Percentiles rank a stretch among this genome's conserved stretches.
Evolutionary conservation across 441 rosid species (phyloP).

Genomic region (Bocquillonia castaneifolia): DNA sequence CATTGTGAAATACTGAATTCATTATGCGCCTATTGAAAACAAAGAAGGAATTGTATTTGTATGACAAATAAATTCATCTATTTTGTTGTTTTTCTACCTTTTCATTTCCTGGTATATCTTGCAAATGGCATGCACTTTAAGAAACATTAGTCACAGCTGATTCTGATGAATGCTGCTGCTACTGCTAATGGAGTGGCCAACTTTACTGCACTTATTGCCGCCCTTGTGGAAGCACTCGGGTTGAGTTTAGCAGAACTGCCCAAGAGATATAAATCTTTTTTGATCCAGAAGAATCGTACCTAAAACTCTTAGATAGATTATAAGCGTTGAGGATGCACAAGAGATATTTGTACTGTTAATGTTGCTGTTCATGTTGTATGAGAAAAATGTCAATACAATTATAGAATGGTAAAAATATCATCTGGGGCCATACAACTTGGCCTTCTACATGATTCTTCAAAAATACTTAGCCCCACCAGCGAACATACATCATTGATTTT

Average conservation of each 20-base stretch:
- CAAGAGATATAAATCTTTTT: no score
- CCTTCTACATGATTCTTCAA: no score
- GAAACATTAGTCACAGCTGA: not conserved
- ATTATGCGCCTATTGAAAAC: not conserved
- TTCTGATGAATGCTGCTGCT: not conserved
- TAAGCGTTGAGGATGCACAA: no score
- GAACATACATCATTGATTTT: not conserved
- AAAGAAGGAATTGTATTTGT: not conserved
- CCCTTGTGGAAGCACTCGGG: not conserved
- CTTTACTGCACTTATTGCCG: no score
- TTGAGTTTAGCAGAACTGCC: not conserved
- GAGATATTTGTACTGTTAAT: no score
- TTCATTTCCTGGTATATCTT: not conserved
- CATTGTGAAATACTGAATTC: no score
- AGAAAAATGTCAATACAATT: not conserved
- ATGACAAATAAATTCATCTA: not conserved
- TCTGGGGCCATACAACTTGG: not conserved
- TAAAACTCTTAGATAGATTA: no score
- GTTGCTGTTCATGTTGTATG: no score
- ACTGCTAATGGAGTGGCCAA: no score
- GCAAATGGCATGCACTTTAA: not conserved
- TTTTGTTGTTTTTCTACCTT: not conserved
- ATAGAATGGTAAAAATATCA: not conserved
- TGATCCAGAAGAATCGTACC: no score
- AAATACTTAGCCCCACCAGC: not conserved